phyloP scores from a whole-genome alignment of 768 basidiomycete genomes.

The Austroboletus eburneus region DNA sequence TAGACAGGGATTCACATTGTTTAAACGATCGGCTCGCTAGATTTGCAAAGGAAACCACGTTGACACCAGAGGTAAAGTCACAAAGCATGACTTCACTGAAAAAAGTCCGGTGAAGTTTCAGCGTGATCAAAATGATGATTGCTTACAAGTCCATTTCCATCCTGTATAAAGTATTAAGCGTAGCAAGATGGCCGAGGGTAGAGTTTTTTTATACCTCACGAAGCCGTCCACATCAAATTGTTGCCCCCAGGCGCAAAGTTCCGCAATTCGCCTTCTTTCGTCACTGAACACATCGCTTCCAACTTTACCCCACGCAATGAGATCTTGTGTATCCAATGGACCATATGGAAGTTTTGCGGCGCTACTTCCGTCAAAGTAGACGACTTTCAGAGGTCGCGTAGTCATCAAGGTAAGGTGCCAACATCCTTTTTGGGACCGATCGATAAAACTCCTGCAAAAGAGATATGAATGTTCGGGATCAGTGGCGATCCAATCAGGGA shows the following conservation, averaged over 20 bases:
- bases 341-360: constrained; percentile 41
- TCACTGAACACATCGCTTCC: constrained; percentile 21
- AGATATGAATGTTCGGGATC: constrained; percentile 38
- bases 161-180: constrained; percentile 10
- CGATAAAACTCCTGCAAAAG: constrained; percentile 28
- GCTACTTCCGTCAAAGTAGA: constrained; percentile 53
- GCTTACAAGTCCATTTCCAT: constrained; percentile 33
- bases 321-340: constrained; percentile 44
- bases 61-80: constrained; percentile 28
- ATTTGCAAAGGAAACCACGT: constrained; percentile 18
- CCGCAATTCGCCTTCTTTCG: constrained; percentile 32
- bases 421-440: background rate
- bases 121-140: background rate
- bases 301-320: constrained; percentile 39
- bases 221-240: constrained; percentile 42
- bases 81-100: constrained; percentile 37
- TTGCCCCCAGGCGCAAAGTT: constrained; percentile 44
- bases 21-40: background rate
- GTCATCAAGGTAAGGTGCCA: constrained; percentile 16
- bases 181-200: background rate
- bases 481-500: constrained; percentile 31
- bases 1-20: background rate
- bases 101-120: background rate
- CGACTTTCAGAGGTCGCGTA: constrained; percentile 36
- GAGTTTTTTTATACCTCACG: constrained; percentile 37